Evolutionary conservation across 108 stramenopile genomes (phyloP), one percentile per base, ranked within the genome.

Genomic region (Cyclotella distinguenda): DNA sequence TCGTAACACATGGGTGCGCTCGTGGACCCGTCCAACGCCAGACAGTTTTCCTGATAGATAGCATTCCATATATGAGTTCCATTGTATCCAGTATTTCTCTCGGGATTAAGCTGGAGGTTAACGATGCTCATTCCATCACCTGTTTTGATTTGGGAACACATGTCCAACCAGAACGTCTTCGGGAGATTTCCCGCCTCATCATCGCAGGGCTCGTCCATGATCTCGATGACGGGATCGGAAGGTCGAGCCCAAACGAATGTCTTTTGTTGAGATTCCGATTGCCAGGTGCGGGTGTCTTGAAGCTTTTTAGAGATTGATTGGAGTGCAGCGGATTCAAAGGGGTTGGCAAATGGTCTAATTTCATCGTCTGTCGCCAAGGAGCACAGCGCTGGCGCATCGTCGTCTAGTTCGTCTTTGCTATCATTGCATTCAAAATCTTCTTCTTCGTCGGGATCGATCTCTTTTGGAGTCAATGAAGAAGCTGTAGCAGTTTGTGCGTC

Each of bases 41-140:
- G 77, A 70, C 96, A 95, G 66, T 97, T 97, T 73, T 97, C 95
- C 57, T 91, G 81, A 65, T 96, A 96, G 52, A 96, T 93, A 39
- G 89, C 88, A 44, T 79, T 85, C 95, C 95, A 96, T 48, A 95
- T 88, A 52, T 93, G 91, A 0, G 84, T 86, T 0, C 95, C 97
- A 54, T 95, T 90, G 84, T 97, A 97, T 22, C 93, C 94, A 9
- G 97, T 98, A 77, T 94, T 94, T n/a, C 86, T 72, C 64, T 98
- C 97, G 0, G 94, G 95, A 66, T 98, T 98, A 48, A 84, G 49
- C 18, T 77, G 70, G 12, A 96, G 65, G 66, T 98, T 90, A 35
- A 98, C 90, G 22, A 92, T 64, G 44, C 78, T 88, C 61, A 89
- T 60, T 3, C 64, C 76, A 0, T 79, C 86, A 8, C 87, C 87